Conservation (phyloP, 139 green algal species). For the Dunaliella primolecta region DNA sequence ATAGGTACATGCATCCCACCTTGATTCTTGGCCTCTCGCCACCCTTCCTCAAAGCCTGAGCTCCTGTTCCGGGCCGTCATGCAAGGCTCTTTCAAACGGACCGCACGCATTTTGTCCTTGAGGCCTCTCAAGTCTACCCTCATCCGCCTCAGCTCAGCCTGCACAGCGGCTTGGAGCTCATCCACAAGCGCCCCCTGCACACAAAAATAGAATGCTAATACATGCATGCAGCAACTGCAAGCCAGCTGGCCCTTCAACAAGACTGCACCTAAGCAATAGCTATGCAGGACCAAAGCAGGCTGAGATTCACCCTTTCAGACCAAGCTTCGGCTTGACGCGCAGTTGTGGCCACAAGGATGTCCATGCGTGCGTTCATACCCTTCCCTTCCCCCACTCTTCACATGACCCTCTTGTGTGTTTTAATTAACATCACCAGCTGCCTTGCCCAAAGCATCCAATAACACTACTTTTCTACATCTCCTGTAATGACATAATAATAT, state of each 20-base stretch:
- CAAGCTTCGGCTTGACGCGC: too few relatives aligned
- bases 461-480: neutral
- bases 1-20: too few relatives aligned
- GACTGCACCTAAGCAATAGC: neutral
- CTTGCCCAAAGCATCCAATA: too few relatives aligned
- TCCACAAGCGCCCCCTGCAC: neutral
- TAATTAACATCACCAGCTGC: neutral
- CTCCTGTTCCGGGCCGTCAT: too few relatives aligned
- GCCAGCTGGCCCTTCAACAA: neutral
- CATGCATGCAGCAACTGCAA: neutral
- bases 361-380: neutral
- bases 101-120: neutral
- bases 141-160: neutral
- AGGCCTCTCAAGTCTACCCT: neutral
- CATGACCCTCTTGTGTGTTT: neutral
- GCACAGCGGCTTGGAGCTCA: neutral
- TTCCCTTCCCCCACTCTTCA: neutral
- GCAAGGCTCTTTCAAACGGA: too few relatives aligned
- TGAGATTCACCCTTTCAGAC: neutral
- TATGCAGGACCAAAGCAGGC: neutral
- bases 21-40: too few relatives aligned
- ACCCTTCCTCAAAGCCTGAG: too few relatives aligned
- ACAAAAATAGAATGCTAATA: neutral
- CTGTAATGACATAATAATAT: neutral
- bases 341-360: too few relatives aligned